Conservation (phyloP, 805 yeast species). For the Torulaspora franciscae region DNA sequence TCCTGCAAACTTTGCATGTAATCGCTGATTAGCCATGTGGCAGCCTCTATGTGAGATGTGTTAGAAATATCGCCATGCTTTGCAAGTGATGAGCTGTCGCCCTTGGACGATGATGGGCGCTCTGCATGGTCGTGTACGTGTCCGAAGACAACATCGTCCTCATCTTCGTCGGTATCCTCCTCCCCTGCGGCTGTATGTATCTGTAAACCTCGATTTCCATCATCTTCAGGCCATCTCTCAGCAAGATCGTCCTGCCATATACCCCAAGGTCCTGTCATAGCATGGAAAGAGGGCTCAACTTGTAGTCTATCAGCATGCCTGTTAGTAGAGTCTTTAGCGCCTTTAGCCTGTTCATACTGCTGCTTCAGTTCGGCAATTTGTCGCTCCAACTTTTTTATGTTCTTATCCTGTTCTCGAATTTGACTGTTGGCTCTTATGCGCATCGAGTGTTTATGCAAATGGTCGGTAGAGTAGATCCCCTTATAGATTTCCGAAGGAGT, state of each 20-base stretch:
- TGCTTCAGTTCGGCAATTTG: conserved; percentile 24
- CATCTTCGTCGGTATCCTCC: neutral
- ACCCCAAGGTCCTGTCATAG: conserved; percentile 3
- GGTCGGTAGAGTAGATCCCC: conserved; percentile 36
- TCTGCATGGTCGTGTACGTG: conserved; percentile 3
- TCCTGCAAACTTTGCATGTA: conserved; percentile 35
- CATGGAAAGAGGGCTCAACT: neutral
- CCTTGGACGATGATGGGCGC: conserved; percentile 1
- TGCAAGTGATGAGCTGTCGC: neutral
- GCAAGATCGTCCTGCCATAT: neutral
- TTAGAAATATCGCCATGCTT: conserved; percentile 2
- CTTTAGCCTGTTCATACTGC: conserved; percentile 22
- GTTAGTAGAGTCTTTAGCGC: conserved; percentile 5
- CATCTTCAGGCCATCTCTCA: neutral
- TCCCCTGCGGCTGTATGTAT: neutral
- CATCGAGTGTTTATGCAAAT: conserved; percentile 34
- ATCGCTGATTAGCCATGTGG: conserved; percentile 37
- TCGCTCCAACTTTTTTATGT: conserved; percentile 28
- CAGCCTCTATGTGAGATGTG: conserved; percentile 25
- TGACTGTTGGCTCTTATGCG: conserved; percentile 34
- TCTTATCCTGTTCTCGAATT: conserved; percentile 30
- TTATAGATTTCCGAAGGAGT: conserved; percentile 31
- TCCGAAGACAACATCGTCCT: neutral
- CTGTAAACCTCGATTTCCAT: neutral
- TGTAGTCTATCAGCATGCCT: conserved; percentile 1